Base-by-base conservation (phyloP, 2,329 filamentous ascomycete genomes). In the Fusarium compactum region DNA sequence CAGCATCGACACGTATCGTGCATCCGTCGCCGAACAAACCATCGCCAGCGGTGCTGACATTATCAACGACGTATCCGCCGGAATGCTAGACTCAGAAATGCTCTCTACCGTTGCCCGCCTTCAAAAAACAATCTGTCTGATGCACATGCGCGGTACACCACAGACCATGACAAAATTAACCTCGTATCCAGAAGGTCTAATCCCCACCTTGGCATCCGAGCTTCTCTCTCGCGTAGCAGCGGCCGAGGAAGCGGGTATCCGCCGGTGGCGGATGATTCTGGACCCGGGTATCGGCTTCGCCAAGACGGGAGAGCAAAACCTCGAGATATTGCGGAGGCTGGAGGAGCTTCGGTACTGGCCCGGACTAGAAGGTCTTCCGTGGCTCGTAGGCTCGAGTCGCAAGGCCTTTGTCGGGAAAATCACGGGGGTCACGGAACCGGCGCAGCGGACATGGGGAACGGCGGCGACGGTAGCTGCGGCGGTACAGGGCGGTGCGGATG, bases 221-320 rank as follows among this genome's bases (percentile, higher is more conserved):
- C 87, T 98, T 8, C 82, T 86, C 5, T 85, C 82, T 11, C 91
- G 95, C 18, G 87, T 98, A 8, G 82, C 83, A 0, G 92, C 89
- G 3, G 96, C 96, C 24, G 86, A 97, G 79, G 86, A 84, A 16
- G 94, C 94, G 0, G 96, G 96, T 1, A 88, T 99, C 45, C 87
- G 93, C 6, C 90, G 95, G 51, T 99, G 96, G 96, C 92, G 95
- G 70, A 97, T 99, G 70, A 90, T 98, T 34, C 88, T 98, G 3
- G 96, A 99, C 78, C 96, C 96, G 0, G 96, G 96, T 0, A 88
- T 99, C 32, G 96, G 96, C 1, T 99, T 99, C 78, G 94, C 96
- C 59, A 99, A 99, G 83, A 90, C 89, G 1, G 85, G 86, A 57
- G 84, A 86, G 43, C 94, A 98, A 78, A 98, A 98, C 79, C 82